Evolutionary conservation across 306 rosid species (phyloP).

Genomic region (Castanospermum australe): DNA sequence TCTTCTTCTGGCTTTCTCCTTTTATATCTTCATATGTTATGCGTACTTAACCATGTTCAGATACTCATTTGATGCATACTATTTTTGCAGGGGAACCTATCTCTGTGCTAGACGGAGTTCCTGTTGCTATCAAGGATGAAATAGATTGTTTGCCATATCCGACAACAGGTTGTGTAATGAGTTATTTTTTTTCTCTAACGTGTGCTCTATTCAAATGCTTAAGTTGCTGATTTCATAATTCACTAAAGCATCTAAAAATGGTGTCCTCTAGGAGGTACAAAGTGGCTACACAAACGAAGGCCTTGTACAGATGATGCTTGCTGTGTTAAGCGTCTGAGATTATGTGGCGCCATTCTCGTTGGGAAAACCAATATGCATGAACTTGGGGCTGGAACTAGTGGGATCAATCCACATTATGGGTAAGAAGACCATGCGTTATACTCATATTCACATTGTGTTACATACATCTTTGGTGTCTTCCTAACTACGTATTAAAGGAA

Average conservation of each 20-base stretch:
- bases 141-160: constrained; percentile 94
- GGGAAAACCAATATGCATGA: constrained; percentile 99
- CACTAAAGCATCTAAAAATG: constrained; percentile 15
- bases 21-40: background rate
- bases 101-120: constrained; percentile 81
- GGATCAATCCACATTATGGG: constrained; percentile 96
- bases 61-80: constrained; percentile 17
- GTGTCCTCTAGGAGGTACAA: constrained; percentile 72
- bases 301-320: constrained; percentile 73
- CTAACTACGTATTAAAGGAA: background rate
- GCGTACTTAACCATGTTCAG: background rate
- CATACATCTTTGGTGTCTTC: background rate
- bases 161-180: constrained; percentile 67
- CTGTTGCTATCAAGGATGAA: constrained; percentile 88
- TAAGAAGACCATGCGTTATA: constrained; percentile 28
- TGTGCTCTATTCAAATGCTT: background rate
- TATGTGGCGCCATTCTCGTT: constrained; percentile 78
- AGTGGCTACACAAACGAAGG: constrained; percentile 85
- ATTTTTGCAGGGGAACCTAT: constrained; percentile 59
- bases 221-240: constrained; percentile 11
- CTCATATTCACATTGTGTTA: background rate
- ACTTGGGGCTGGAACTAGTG: constrained; percentile 96
- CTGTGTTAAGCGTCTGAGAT: constrained; percentile 73
- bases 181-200: constrained; percentile 1
- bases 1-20: background rate